phyloP scores from a whole-genome alignment of 140 eudicot species.

The Artemisia princeps region DNA sequence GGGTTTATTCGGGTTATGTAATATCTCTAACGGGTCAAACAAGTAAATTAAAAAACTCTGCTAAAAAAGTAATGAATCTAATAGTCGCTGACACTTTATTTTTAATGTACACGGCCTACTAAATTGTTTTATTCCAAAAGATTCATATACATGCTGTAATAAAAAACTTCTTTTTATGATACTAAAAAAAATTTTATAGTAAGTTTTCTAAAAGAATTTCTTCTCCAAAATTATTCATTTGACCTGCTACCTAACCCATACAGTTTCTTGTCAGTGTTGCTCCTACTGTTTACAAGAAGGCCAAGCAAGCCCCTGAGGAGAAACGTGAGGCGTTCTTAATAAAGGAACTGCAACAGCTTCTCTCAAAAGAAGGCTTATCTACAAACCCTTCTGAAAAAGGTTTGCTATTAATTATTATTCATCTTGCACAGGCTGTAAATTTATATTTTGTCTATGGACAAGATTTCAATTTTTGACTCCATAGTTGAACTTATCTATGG shows the following conservation, averaged over 20 bases:
- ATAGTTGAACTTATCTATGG: too few relatives aligned
- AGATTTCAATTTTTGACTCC: not conserved
- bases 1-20: too few relatives aligned
- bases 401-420: constrained; percentile 7
- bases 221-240: too few relatives aligned
- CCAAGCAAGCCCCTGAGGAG: constrained; percentile 65
- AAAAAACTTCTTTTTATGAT: too few relatives aligned
- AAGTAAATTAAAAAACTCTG: too few relatives aligned
- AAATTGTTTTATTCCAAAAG: too few relatives aligned
- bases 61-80: not conserved
- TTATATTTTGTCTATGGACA: not conserved
- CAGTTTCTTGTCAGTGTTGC: constrained; percentile 49
- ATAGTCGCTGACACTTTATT: not conserved
- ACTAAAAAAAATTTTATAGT: not conserved
- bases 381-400: constrained; percentile 83
- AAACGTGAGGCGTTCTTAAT: constrained; percentile 66
- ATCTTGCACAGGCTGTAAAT: not conserved
- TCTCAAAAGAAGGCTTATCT: constrained; percentile 78
- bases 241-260: not conserved
- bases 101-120: too few relatives aligned
- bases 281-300: constrained; percentile 76
- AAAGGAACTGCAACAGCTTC: constrained; percentile 66
- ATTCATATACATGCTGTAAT: too few relatives aligned
- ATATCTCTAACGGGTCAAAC: too few relatives aligned
- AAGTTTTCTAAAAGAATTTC: not conserved